Evolutionary conservation across 306 rosid species (phyloP).

Genomic region (Echinosophora koreensis): DNA sequence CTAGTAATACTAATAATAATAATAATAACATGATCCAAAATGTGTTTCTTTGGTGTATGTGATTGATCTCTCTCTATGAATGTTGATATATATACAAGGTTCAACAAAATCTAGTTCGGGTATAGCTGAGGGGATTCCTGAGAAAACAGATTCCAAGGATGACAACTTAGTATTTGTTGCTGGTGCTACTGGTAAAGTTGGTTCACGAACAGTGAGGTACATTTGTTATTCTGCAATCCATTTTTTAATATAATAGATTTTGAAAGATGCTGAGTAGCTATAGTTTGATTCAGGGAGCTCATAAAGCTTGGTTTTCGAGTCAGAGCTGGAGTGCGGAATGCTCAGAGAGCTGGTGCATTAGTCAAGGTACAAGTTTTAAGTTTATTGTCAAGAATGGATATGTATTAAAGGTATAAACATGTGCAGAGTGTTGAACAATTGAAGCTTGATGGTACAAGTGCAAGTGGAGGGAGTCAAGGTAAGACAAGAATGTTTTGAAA

Average conservation of each 20-base stretch:
- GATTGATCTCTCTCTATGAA: conserved; percentile 38
- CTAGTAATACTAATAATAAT: background rate
- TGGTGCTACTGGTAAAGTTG: conserved; percentile 98
- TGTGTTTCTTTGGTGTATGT: conserved; percentile 31
- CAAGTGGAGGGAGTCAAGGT: conserved; percentile 66
- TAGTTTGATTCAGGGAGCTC: conserved; percentile 80
- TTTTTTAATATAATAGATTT: background rate
- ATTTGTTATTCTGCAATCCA: conserved; percentile 29
- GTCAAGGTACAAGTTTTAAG: conserved; percentile 60
- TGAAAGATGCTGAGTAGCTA: conserved; percentile 34
- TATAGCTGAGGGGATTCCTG: conserved; percentile 51
- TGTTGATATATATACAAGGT: conserved; percentile 51
- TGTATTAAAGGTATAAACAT: conserved; percentile 32
- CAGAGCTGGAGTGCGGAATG: conserved; percentile 85
- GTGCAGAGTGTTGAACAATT: conserved; percentile 85
- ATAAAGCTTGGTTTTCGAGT: conserved; percentile 92
- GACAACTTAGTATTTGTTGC: conserved; percentile 91
- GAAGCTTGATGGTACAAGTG: conserved; percentile 62
- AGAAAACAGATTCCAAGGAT: conserved; percentile 64
- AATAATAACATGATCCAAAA: conserved; percentile 6
- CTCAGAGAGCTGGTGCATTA: conserved; percentile 74
- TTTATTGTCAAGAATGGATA: conserved; percentile 33
- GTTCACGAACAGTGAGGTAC: conserved; percentile 94
- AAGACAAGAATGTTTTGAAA: conserved; percentile 54
- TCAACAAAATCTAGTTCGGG: conserved; percentile 51